phyloP scores from a whole-genome alignment of 108 stramenopile species.

The Schizochytrium sp. region DNA sequence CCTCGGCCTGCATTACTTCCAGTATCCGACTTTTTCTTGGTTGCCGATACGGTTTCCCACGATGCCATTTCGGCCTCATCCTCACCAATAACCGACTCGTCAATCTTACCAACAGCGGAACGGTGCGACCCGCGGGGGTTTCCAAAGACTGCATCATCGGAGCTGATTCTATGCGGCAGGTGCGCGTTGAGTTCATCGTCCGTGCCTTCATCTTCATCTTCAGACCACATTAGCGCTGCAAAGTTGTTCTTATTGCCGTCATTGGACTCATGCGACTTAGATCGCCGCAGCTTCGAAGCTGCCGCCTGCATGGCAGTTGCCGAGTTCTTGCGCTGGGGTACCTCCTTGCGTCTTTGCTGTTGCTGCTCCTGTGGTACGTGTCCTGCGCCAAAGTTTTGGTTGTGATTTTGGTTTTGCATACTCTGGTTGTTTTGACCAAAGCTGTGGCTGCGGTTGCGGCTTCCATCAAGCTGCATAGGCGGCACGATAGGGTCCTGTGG shows the following conservation, averaged over 20 bases:
- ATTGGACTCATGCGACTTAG: no score
- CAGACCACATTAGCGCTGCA: not conserved
- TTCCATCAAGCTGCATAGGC: not conserved
- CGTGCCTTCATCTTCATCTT: constrained; percentile 20
- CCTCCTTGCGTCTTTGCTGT: no score
- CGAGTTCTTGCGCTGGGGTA: not conserved
- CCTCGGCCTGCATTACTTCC: not conserved
- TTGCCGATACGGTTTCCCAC: constrained; percentile 31
- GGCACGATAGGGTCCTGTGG: constrained; percentile 6
- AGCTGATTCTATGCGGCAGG: not conserved
- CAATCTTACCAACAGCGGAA: constrained; percentile 42
- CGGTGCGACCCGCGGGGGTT: constrained; percentile 7
- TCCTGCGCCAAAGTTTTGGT: not conserved
- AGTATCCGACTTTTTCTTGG: not conserved
- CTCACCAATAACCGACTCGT: constrained; percentile 57
- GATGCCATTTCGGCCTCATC: not conserved
- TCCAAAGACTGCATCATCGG: constrained; percentile 11
- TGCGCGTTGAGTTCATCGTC: not conserved
- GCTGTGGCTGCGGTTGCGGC: not conserved
- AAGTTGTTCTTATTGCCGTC: not conserved
- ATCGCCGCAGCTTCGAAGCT: not conserved
- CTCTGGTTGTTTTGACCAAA: not conserved
- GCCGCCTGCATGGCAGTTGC: not conserved
- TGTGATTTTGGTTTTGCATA: not conserved
- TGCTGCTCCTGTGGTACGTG: no score